Percentiles rank a stretch among this genome's conserved stretches.
phyloP scores from a whole-genome alignment of 1,284 basidiomycete species.

The Leucoagaricus sp. region DNA sequence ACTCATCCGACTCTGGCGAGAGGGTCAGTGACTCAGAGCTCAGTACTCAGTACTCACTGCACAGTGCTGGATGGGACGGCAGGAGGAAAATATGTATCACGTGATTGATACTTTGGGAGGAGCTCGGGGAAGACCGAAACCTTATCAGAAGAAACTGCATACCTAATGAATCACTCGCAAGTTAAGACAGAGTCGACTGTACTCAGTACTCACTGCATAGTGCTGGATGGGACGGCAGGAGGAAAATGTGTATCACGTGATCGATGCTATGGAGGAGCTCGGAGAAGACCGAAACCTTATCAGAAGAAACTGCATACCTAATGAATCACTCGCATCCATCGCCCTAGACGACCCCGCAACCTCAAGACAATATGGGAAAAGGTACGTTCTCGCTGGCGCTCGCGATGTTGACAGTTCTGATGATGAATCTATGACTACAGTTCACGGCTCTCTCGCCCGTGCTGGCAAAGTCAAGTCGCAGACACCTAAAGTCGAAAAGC shows the following conservation, averaged over 20 bases:
- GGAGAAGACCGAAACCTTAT: constrained; percentile 36
- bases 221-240: neutral
- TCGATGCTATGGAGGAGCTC: neutral
- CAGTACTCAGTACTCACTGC: too few species aligned
- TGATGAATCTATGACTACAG: constrained; percentile 39
- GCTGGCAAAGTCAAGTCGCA: constrained; percentile 99
- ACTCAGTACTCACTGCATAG: too few species aligned
- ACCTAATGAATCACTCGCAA: constrained; percentile 25
- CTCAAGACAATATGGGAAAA: constrained; percentile 64
- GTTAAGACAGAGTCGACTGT: too few species aligned
- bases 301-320: constrained; percentile 34
- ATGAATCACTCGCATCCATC: constrained; percentile 21
- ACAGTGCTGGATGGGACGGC: neutral
- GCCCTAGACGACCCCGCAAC: constrained; percentile 28
- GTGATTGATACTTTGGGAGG: neutral
- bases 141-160: constrained; percentile 35
- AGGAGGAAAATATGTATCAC: neutral
- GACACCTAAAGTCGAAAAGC: constrained; percentile 95
- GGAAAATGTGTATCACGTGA: neutral
- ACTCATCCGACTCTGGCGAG: too few species aligned
- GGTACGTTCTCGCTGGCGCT: constrained; percentile 35
- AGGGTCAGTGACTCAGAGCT: too few species aligned
- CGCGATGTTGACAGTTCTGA: constrained; percentile 10
- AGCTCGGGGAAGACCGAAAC: constrained; percentile 31
- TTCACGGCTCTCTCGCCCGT: constrained; percentile 99